These are phyloP conservation scores for Geranomyces michiganensis DNA, from an alignment of 192 early-diverging fungal species.

Conservation along the genomic window DNA sequence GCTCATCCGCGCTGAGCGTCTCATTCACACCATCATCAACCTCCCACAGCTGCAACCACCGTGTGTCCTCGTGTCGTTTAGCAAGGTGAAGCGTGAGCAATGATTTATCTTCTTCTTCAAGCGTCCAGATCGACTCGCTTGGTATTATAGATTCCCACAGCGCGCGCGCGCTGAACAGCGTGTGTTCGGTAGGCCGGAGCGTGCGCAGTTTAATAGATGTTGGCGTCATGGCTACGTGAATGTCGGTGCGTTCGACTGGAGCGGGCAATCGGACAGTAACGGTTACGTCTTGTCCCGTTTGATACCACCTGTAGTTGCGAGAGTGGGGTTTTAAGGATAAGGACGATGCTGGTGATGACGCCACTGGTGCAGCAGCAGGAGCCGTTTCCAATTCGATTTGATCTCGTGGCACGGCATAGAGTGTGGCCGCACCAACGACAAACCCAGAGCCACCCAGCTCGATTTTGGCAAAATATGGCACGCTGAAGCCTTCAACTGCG, in stretches of 20 bases:
- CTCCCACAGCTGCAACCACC: constrained; percentile 38
- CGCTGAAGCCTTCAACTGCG: constrained; percentile 9
- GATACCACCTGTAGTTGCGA: constrained; percentile 23
- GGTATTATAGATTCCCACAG: constrained; percentile 29
- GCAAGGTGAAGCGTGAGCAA: constrained; percentile 33
- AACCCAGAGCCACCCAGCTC: constrained; percentile 18
- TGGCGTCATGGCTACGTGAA: constrained; percentile 8
- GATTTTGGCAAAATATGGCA: constrained; percentile 22
- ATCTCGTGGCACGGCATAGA: not conserved
- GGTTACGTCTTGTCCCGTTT: constrained; percentile 24
- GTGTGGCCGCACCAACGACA: not conserved
- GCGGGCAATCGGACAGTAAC: constrained; percentile 15
- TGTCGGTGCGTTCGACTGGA: not conserved
- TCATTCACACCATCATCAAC: constrained; percentile 32
- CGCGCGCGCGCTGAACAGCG: constrained; percentile 7
- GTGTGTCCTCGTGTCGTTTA: constrained; percentile 18
- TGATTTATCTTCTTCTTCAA: constrained; percentile 24
- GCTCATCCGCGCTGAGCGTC: constrained; percentile 27
- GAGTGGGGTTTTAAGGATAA: not conserved
- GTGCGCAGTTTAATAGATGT: not conserved
- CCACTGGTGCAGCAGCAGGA: not conserved
- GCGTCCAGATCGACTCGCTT: constrained; percentile 36
- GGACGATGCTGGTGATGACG: not conserved
- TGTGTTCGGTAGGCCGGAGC: constrained; percentile 13
- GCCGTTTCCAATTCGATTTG: not conserved